Evolutionary conservation across 78 protist species (phyloP), one percentile per base, ranked within the genome.

Genomic region (Guillardia theta): DNA sequence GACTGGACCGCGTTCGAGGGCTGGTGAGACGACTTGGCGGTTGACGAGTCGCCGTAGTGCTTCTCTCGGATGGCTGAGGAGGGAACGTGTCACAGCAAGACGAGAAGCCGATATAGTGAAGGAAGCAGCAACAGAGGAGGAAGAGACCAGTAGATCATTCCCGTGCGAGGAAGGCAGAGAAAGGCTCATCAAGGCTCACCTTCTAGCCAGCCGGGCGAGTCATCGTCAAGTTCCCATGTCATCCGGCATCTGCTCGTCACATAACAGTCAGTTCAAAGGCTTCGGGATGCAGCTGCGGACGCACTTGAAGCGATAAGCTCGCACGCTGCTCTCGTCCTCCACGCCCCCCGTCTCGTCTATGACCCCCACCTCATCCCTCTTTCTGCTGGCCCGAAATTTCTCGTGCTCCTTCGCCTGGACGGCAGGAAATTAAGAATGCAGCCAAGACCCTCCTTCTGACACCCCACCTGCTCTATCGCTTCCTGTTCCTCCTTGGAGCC

Each of bases 311-410:
- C 83, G 33, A 24, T 36, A 70, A 24, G 83, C 83, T 0, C 83
- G 83, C 36, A 70, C 22, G 6, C 36, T 22, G 8, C 21, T 24
- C 83, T 70, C 83, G 83, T 70, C 83, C 83, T 70, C 83, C 4
- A 70, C 36, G 45, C 83, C 83, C 46, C 83, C 83, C 1, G 83
- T 70, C 83, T 70, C 83, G 83, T 70, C 83, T 12, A 70, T 43
- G 46, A 24, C 83, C 36, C 83, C 83, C n/a, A 70, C 41, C 41
- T 70, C 83, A 6, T 70, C 83, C 5, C 21, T 24, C 21, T 24
- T 24, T 1, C 41, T 12, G 33, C 45, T 33, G 41, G 83, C 83
- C 45, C 22, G 83, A 22, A 12, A 70, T 43, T 70, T 70, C 21
- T 70, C 46, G 36, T 70, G 83, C 83, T 70, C 83, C 83, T 33